Conservation (phyloP, 23 red algal species). For the Chondrus crispus region DNA sequence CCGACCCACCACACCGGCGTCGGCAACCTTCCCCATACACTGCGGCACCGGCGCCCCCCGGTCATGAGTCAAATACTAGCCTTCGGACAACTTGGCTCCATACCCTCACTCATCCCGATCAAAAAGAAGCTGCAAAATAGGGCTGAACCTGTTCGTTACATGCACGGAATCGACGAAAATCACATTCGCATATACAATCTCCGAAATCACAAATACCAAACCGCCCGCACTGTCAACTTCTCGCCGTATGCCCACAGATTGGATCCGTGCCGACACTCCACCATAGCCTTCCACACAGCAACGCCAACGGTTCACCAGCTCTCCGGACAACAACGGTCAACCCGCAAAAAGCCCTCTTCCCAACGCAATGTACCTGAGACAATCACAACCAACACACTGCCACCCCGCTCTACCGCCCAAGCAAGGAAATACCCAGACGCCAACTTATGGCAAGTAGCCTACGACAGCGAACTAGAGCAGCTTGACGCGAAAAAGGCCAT, state of each 20-base stretch:
- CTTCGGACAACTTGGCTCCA: background rate
- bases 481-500: background rate
- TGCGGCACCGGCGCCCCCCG: background rate
- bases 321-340: background rate
- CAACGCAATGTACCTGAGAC: background rate
- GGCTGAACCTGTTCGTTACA: background rate
- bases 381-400: background rate
- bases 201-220: background rate
- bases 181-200: background rate
- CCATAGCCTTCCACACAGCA: no score
- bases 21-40: background rate
- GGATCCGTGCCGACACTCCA: no score
- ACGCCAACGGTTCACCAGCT: slow-evolving; percentile 7
- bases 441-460: background rate
- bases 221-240: slow-evolving; percentile 24
- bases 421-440: background rate
- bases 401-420: background rate
- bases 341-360: background rate
- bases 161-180: background rate
- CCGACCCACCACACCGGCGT: background rate
- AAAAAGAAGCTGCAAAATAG: background rate
- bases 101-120: background rate
- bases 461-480: background rate
- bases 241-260: background rate
- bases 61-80: background rate